A percentile compares a stretch with the other conserved stretches of the same genome.
phyloP scores from a whole-genome alignment of 2,329 filamentous ascomycete species.

The Fonsecaea pugnacius region DNA sequence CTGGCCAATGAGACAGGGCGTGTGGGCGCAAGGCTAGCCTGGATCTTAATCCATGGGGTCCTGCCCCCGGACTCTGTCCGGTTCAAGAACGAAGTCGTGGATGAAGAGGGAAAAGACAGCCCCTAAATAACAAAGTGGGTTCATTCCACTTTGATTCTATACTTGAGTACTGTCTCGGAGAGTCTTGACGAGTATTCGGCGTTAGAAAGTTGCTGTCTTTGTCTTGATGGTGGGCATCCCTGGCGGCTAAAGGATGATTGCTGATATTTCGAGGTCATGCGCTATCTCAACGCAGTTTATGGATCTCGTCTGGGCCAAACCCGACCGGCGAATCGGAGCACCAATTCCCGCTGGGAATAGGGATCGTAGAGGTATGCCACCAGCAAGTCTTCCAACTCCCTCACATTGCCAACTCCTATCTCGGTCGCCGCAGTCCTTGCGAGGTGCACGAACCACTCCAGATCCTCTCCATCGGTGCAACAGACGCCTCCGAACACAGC shows the following conservation, averaged over 20 bases:
- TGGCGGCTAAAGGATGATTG: not conserved
- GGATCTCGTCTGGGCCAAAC: constrained; percentile 21
- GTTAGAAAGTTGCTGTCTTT: not conserved
- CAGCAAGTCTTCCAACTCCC: constrained; percentile 24
- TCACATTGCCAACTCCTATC: constrained; percentile 19
- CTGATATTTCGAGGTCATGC: not conserved
- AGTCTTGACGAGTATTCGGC: not conserved
- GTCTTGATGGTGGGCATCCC: not conserved
- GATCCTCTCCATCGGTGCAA: constrained; percentile 16
- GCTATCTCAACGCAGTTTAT: not conserved
- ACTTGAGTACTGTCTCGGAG: too few relatives aligned
- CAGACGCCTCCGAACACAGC: constrained; percentile 27
- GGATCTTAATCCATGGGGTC: not conserved
- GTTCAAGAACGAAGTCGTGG: constrained; percentile 16
- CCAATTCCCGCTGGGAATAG: constrained; percentile 20
- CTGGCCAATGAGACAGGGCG: not conserved
- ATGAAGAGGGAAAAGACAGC: not conserved
- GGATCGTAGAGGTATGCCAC: constrained; percentile 25
- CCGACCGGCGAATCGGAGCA: constrained; percentile 20
- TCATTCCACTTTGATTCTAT: not conserved
- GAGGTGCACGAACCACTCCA: constrained; percentile 26
- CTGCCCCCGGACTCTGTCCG: constrained; percentile 8
- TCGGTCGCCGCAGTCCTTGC: constrained; percentile 16
- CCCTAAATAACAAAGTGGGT: not conserved
- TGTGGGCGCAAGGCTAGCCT: constrained; percentile 3